Percentiles rank a stretch among this genome's conserved stretches.
Conservation (phyloP, 495 filamentous ascomycete species). For the Trichoderma orchidacearum region DNA sequence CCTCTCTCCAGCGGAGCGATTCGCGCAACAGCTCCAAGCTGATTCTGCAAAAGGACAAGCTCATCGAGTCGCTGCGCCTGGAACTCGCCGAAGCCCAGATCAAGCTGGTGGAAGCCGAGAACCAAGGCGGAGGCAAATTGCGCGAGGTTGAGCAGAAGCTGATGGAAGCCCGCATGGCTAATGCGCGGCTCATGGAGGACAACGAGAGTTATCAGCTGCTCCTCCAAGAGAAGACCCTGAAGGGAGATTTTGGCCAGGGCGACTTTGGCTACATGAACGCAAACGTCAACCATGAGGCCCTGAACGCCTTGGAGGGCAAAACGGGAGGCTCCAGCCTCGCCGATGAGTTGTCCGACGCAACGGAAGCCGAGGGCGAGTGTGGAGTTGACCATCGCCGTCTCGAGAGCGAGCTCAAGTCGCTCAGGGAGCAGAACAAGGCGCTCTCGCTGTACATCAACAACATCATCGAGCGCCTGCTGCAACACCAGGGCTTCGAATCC, state of each 20-base stretch:
- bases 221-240: conserved; percentile 82
- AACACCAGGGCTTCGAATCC: conserved; percentile 87
- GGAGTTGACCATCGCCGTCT: conserved; percentile 47
- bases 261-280: conserved; percentile 59
- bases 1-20: conserved; percentile 63
- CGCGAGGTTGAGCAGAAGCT: conserved; percentile 79
- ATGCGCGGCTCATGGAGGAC: conserved; percentile 92
- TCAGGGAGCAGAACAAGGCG: conserved; percentile 93
- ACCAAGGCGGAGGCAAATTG: conserved; percentile 70
- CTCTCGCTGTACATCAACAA: conserved; percentile 95
- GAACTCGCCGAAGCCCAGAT: conserved; percentile 93
- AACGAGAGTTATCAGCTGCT: conserved; percentile 96
- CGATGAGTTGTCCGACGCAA: conserved; percentile 65
- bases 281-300: conserved; percentile 38
- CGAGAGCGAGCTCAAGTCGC: conserved; percentile 64
- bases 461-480: conserved; percentile 86
- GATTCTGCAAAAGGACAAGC: conserved; percentile 83
- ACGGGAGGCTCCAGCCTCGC: conserved; percentile 54
- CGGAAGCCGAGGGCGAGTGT: conserved; percentile 38
- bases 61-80: conserved; percentile 83
- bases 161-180: conserved; percentile 82
- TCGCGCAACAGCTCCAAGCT: conserved; percentile 78
- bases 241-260: conserved; percentile 78
- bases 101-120: conserved; percentile 88
- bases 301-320: conserved; percentile 41